Evolutionary conservation across 805 yeast genomes (phyloP).

Genomic region (Dipodascus geniculatus): DNA sequence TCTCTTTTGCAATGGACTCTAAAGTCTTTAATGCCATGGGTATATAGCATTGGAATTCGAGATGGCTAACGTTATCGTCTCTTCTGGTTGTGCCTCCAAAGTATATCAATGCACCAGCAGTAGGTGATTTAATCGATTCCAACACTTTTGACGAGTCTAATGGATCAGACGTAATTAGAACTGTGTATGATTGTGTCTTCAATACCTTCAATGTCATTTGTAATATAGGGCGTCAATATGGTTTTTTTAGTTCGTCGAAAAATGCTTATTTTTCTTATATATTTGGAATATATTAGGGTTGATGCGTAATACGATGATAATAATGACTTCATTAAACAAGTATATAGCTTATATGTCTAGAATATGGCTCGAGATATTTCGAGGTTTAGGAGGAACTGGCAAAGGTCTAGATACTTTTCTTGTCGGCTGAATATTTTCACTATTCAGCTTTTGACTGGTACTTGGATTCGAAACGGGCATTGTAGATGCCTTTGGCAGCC

Average conservation of each 20-base stretch:
- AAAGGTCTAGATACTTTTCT: not conserved
- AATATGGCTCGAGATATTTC: not conserved
- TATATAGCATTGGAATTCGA: conserved; percentile 37
- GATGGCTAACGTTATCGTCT: conserved; percentile 28
- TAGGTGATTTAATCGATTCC: conserved; percentile 31
- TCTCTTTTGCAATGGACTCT: conserved; percentile 25
- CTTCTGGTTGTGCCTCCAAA: conserved; percentile 40
- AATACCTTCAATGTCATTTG: not conserved
- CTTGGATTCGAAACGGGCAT: conserved; percentile 22
- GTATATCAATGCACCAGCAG: conserved; percentile 38
- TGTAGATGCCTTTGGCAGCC: conserved; percentile 27
- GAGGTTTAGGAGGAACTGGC: not conserved
- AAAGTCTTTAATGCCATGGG: conserved; percentile 32
- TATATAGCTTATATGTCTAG: not conserved
- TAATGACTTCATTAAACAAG: not conserved
- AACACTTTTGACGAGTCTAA: conserved; percentile 15
- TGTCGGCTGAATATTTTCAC: not conserved
- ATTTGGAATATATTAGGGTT: not conserved
- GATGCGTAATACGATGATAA: not conserved
- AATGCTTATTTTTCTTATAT: not conserved
- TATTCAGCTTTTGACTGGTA: conserved; percentile 14
- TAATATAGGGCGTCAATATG: too few relatives aligned
- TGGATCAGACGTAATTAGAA: conserved; percentile 1
- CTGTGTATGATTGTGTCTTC: not conserved
- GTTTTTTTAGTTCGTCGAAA: too few relatives aligned